phyloP scores from a whole-genome alignment of 345 rosid species.

The Garcia nutans region DNA sequence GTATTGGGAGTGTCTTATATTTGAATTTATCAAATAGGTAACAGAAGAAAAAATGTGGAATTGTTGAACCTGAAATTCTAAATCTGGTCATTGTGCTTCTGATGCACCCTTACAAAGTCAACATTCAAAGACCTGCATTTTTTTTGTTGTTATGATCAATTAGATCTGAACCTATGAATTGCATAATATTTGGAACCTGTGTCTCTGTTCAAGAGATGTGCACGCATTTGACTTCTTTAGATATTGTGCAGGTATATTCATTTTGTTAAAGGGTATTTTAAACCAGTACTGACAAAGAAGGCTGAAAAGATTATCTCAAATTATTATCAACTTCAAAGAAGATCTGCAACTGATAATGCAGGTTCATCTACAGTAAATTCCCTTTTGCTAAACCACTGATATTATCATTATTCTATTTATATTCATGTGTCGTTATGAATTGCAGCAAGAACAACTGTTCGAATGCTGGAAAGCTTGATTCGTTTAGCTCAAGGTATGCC shows the following conservation, averaged over 20 bases:
- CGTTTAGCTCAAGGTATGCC: conserved; percentile 88
- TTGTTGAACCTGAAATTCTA: background rate
- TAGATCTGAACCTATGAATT: background rate
- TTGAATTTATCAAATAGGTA: background rate
- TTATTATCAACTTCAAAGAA: conserved; percentile 93
- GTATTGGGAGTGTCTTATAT: background rate
- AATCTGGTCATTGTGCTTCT: background rate
- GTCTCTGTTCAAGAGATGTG: background rate
- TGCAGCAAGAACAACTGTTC: conserved; percentile 93
- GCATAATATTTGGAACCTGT: background rate
- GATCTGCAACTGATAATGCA: conserved; percentile 89
- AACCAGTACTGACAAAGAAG: conserved; percentile 75
- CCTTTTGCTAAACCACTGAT: conserved; percentile 9
- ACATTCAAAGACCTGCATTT: background rate
- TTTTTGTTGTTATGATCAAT: background rate
- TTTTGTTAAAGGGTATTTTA: conserved; percentile 72
- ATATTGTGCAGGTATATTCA: conserved; percentile 66
- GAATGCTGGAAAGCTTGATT: conserved; percentile 95
- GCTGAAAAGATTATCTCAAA: conserved; percentile 86
- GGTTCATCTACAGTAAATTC: conserved; percentile 39
- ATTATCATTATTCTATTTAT: background rate
- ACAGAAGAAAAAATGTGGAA: background rate
- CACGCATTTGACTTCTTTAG: conserved; percentile 8
- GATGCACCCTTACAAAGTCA: background rate
- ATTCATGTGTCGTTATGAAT: conserved; percentile 15